Percentiles rank a stretch among this genome's conserved stretches.
These are phyloP conservation scores for Saururus chinensis DNA, from an alignment of 164 flowering plant species.

Conservation along the genomic window DNA sequence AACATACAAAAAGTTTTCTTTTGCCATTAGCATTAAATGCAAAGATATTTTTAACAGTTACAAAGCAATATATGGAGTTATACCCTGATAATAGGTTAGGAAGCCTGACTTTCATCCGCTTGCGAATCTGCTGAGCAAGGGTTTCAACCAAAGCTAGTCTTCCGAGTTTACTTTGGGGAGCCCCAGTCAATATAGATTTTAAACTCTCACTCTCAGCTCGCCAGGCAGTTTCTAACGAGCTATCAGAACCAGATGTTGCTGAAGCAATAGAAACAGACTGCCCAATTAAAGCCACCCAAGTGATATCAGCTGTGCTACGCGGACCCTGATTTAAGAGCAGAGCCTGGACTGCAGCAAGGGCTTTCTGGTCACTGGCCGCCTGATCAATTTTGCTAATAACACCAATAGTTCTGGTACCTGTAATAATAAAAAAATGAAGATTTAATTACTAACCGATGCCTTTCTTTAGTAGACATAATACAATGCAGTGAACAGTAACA, in stretches of 20 bases:
- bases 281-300: conserved; percentile 97
- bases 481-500: neutral
- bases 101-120: conserved; percentile 88
- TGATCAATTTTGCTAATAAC: conserved; percentile 96
- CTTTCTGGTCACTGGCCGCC: conserved; percentile 74
- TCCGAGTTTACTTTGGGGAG: conserved; percentile 90
- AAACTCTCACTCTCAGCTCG: conserved; percentile 94
- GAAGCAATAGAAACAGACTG: conserved; percentile 95
- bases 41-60: neutral
- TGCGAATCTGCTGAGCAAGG: conserved; percentile 82
- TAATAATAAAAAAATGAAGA: conserved; percentile 5
- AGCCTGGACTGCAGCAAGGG: conserved; percentile 98
- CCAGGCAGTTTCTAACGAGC: conserved; percentile 96
- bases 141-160: conserved; percentile 89
- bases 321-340: conserved; percentile 86
- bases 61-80: neutral
- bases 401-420: conserved; percentile 96
- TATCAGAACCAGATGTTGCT: conserved; percentile 85
- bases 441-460: neutral
- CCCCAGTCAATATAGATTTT: conserved; percentile 79
- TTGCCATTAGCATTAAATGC: neutral
- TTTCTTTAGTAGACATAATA: too few relatives aligned
- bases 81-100: conserved; percentile 98
- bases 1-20: too few relatives aligned
- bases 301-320: conserved; percentile 76